phyloP scores from a whole-genome alignment of 2,329 filamentous ascomycete genomes.

The Neopestalotiopsis rosae region DNA sequence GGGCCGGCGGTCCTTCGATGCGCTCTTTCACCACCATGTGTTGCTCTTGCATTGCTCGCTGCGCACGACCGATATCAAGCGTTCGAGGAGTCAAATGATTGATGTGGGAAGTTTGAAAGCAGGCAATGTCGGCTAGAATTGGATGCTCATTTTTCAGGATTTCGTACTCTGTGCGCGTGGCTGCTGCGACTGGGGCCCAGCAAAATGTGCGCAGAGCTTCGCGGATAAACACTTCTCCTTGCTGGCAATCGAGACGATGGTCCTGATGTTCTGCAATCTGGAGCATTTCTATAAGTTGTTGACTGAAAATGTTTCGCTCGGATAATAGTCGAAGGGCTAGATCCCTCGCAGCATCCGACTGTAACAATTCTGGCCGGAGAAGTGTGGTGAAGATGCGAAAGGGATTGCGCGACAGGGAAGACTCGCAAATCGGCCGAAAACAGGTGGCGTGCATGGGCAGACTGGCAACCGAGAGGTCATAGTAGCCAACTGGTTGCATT shows the following conservation, averaged over 20 bases:
- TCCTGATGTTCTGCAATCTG: conserved; percentile 37
- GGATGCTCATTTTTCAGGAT: conserved; percentile 49
- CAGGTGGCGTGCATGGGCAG: conserved; percentile 58
- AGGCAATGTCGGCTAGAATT: conserved; percentile 46
- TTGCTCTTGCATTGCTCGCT: conserved; percentile 45
- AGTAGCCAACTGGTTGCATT: conserved; percentile 57
- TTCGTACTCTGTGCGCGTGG: conserved; percentile 47
- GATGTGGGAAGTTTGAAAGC: conserved; percentile 48
- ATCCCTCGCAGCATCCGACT: conserved; percentile 32
- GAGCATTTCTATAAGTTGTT: conserved; percentile 42
- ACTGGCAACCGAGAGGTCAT: conserved; percentile 51
- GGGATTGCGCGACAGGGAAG: conserved; percentile 45
- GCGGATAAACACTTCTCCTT: conserved; percentile 44
- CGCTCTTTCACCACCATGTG: conserved; percentile 51
- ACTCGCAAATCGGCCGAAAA: conserved; percentile 47
- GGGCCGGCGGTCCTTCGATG: conserved; percentile 56
- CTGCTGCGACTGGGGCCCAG: conserved; percentile 49
- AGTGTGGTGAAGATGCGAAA: conserved; percentile 51
- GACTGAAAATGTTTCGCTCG: conserved; percentile 47
- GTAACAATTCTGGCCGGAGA: conserved; percentile 47
- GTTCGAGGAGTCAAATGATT: conserved; percentile 60
- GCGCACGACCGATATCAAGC: conserved; percentile 51
- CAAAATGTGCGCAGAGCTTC: conserved; percentile 52
- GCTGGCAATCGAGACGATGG: conserved; percentile 30
- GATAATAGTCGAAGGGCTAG: conserved; percentile 40